phyloP scores from a whole-genome alignment of 2,329 filamentous ascomycete genomes.

The Sphaerostilbella broomeana region DNA sequence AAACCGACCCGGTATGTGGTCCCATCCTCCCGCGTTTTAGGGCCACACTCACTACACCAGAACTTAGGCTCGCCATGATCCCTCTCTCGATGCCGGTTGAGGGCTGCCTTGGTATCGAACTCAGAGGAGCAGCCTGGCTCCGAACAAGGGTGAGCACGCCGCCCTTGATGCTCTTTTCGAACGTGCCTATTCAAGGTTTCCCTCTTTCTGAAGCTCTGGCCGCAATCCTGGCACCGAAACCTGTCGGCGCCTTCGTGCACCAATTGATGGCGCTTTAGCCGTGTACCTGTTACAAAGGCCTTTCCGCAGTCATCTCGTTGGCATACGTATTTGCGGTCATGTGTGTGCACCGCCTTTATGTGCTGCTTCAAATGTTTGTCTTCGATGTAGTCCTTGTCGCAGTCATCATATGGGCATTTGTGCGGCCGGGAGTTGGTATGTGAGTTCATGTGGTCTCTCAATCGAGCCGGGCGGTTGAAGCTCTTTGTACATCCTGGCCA shows the following conservation, averaged over 20 bases:
- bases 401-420: slow-evolving; percentile 61
- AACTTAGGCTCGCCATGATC: slow-evolving; percentile 65
- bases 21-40: slow-evolving; percentile 32
- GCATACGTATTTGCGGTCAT: slow-evolving; percentile 65
- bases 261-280: slow-evolving; percentile 69
- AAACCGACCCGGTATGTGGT: slow-evolving; percentile 51
- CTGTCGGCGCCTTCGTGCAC: slow-evolving; percentile 69
- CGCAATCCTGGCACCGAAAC: slow-evolving; percentile 69
- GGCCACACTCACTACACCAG: slow-evolving; percentile 68
- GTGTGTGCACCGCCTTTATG: slow-evolving; percentile 71
- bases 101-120: slow-evolving; percentile 66
- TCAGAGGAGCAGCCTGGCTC: slow-evolving; percentile 55
- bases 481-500: slow-evolving; percentile 69
- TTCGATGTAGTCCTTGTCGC: slow-evolving; percentile 78
- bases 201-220: slow-evolving; percentile 77
- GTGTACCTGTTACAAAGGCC: slow-evolving; percentile 72
- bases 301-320: slow-evolving; percentile 67
- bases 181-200: slow-evolving; percentile 81
- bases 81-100: slow-evolving; percentile 64
- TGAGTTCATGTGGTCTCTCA: slow-evolving; percentile 73
- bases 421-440: slow-evolving; percentile 83
- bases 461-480: slow-evolving; percentile 78
- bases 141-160: slow-evolving; percentile 65
- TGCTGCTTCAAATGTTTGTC: slow-evolving; percentile 83
- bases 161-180: slow-evolving; percentile 63